Conservation (phyloP, 1,284 basidiomycete species). For the Malassezia sympodialis region DNA sequence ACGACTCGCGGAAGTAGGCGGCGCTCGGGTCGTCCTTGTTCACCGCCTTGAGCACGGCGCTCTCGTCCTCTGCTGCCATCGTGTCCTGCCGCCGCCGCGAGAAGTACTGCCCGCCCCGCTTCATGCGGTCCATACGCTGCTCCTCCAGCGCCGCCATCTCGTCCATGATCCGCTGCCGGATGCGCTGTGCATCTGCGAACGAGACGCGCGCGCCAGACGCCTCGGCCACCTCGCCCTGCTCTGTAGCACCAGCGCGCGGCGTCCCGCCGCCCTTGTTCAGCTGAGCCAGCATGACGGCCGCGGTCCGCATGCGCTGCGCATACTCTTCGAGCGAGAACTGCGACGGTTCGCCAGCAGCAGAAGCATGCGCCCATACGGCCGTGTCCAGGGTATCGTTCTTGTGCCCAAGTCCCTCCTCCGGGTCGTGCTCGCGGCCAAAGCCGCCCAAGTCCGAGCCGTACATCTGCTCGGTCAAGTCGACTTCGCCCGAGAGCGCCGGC, state of each 20-base stretch:
- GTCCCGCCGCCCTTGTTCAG: constrained; percentile 55
- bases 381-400: constrained; percentile 38
- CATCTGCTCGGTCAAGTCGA: constrained; percentile 44
- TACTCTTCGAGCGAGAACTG: constrained; percentile 68
- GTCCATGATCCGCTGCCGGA: constrained; percentile 90
- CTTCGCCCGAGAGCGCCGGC: constrained; percentile 23
- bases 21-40: constrained; percentile 88
- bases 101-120: constrained; percentile 51
- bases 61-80: constrained; percentile 62
- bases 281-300: constrained; percentile 95
- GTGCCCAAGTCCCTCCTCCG: constrained; percentile 30
- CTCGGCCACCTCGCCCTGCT: constrained; percentile 12
- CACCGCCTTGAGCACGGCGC: constrained; percentile 74
- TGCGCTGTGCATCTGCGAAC: constrained; percentile 56
- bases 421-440: constrained; percentile 32
- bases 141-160: constrained; percentile 97
- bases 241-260: background rate
- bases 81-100: constrained; percentile 47
- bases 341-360: constrained; percentile 3
- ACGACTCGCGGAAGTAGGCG: constrained; percentile 87
- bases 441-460: constrained; percentile 40
- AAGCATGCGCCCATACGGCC: constrained; percentile 31
- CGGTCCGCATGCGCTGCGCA: constrained; percentile 93
- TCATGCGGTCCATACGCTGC: constrained; percentile 90
- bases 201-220: constrained; percentile 21